phyloP scores from a whole-genome alignment of 1,284 basidiomycete species.

The Trichosporon asahii region DNA sequence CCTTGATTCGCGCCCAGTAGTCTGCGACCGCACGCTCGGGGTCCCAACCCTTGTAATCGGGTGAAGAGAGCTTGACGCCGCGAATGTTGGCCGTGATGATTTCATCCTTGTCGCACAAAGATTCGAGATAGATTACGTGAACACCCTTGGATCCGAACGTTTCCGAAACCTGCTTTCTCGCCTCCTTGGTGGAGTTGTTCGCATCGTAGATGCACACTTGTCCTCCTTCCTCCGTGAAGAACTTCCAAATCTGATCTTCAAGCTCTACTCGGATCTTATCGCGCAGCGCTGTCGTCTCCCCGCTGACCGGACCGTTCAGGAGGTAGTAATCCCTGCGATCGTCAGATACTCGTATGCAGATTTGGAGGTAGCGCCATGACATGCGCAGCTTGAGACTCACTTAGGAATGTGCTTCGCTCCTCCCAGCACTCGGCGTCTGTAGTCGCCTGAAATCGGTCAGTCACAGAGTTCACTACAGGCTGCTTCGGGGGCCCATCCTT shows the following conservation, averaged over 20 bases:
- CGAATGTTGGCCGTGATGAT: constrained; percentile 93
- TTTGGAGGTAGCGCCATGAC: constrained; percentile 4
- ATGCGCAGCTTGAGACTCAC: constrained; percentile 52
- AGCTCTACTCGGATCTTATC: constrained; percentile 72
- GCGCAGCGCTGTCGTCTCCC: constrained; percentile 73
- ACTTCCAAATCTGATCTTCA: constrained; percentile 83
- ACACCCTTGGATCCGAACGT: constrained; percentile 78
- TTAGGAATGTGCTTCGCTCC: constrained; percentile 76
- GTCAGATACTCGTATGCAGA: constrained; percentile 56
- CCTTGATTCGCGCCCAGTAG: constrained; percentile 82
- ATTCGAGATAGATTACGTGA: constrained; percentile 90
- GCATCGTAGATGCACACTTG: constrained; percentile 99
- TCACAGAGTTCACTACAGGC: background rate
- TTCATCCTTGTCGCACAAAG: constrained; percentile 79
- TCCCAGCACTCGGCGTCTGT: constrained; percentile 83
- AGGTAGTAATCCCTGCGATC: constrained; percentile 7
- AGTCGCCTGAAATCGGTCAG: constrained; percentile 64
- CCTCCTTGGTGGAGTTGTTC: constrained; percentile 80
- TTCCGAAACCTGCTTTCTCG: constrained; percentile 69
- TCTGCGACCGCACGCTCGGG: constrained; percentile 86
- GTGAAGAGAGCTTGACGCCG: constrained; percentile 95
- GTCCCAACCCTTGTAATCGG: constrained; percentile 91
- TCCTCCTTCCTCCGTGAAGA: constrained; percentile 70
- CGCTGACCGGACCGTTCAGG: constrained; percentile 20
- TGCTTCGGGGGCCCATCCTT: background rate